Percentiles rank a stretch among this genome's conserved stretches.
These are phyloP conservation scores for Cerrena zonata DNA, from an alignment of 1,284 basidiomycete genomes.

Conservation along the genomic window DNA sequence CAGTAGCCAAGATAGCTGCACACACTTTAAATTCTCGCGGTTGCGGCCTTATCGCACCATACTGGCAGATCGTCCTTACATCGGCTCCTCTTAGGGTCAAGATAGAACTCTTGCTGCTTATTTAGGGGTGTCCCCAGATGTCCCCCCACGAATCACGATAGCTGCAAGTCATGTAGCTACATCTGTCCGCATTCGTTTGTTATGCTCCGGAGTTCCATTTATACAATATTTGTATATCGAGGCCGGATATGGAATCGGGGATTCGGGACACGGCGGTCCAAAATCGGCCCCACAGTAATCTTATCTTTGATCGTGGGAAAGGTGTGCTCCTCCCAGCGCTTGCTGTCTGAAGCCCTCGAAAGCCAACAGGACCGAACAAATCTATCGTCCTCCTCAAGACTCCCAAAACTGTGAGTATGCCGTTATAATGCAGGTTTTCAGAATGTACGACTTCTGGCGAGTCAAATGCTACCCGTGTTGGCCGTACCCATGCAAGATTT, in stretches of 20 bases:
- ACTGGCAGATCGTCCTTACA: neutral
- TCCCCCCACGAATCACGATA: too few relatives aligned
- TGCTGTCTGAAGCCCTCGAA: neutral
- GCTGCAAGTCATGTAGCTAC: too few relatives aligned
- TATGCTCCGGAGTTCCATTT: too few relatives aligned
- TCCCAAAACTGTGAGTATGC: constrained; percentile 36
- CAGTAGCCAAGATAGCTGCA: neutral
- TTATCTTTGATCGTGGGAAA: neutral
- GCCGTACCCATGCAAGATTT: constrained; percentile 4
- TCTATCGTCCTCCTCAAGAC: constrained; percentile 27
- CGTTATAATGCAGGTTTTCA: constrained; percentile 9
- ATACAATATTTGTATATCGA: too few relatives aligned
- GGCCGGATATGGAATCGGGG: too few relatives aligned
- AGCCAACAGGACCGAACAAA: constrained; percentile 15
- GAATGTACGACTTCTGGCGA: constrained; percentile 14
- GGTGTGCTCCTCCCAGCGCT: neutral
- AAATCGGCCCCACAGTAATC: too few relatives aligned
- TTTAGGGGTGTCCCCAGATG: too few relatives aligned
- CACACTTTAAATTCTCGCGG: constrained; percentile 9
- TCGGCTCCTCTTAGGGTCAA: neutral
- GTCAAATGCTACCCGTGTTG: constrained; percentile 17
- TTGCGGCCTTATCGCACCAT: constrained; percentile 2
- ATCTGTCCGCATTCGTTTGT: too few relatives aligned
- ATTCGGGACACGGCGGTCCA: too few relatives aligned
- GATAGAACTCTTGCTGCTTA: too few relatives aligned